Evolutionary conservation across 2,329 filamentous ascomycete species (phyloP).

Genomic region (Neophaeococcomyces aloes): DNA sequence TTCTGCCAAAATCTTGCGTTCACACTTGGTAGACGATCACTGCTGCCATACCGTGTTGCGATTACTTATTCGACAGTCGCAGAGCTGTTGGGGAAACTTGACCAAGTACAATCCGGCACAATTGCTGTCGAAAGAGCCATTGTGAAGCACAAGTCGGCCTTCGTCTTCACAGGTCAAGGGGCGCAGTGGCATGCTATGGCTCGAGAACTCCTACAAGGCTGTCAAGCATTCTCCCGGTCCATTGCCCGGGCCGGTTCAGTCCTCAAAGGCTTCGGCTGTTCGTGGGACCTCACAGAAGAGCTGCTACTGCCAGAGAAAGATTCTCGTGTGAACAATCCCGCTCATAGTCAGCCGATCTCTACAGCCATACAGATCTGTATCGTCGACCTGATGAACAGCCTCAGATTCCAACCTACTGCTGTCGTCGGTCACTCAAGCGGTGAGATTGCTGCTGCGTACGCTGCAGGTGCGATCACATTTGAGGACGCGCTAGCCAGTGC

Average conservation of each 20-base stretch:
- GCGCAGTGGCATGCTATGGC: conserved; percentile 11
- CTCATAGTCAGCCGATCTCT: conserved; percentile 22
- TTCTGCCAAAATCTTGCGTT: not conserved
- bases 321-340: conserved; percentile 20
- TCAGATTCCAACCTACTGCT: conserved; percentile 26
- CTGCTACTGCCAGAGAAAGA: conserved; percentile 12
- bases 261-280: conserved; percentile 13
- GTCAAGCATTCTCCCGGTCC: not conserved
- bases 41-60: no score
- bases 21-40: not conserved
- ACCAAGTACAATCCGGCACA: no score
- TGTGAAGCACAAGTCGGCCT: not conserved
- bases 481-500: conserved; percentile 36
- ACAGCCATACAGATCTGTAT: conserved; percentile 21
- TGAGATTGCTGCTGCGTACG: conserved; percentile 43
- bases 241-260: conserved; percentile 18
- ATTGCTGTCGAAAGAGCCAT: not conserved
- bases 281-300: conserved; percentile 25
- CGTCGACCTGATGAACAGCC: conserved; percentile 18
- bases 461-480: conserved; percentile 34
- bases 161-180: conserved; percentile 14
- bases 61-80: no score
- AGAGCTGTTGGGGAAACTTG: no score
- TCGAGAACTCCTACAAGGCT: conserved; percentile 1
- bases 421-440: conserved; percentile 42